A percentile compares a stretch with the other conserved stretches of the same genome.
These are phyloP conservation scores for Metarhizium brunneum DNA, from an alignment of 2,329 filamentous ascomycete genomes.

Conservation along the genomic window DNA sequence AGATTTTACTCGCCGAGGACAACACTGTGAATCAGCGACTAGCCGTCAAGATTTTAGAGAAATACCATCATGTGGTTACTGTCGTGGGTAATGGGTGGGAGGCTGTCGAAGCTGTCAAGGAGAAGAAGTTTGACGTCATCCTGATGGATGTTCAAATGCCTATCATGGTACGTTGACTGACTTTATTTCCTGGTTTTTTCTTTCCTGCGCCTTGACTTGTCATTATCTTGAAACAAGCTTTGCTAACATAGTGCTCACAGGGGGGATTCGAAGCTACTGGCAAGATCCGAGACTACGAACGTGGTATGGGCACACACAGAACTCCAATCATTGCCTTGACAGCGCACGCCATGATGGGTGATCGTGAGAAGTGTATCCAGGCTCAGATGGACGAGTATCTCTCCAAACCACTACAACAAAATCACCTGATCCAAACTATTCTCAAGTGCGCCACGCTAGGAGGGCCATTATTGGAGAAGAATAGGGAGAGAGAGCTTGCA, in stretches of 20 bases:
- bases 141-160: conserved; percentile 99
- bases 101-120: conserved; percentile 84
- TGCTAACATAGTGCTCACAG: conserved; percentile 35
- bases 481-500: conserved; percentile 50
- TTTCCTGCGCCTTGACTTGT: neutral
- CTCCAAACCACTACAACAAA: conserved; percentile 92
- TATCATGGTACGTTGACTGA: conserved; percentile 64
- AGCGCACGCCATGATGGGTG: conserved; percentile 96
- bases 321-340: conserved; percentile 96
- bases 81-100: conserved; percentile 94
- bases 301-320: conserved; percentile 65
- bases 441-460: conserved; percentile 92
- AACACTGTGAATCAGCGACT: conserved; percentile 95
- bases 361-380: conserved; percentile 95
- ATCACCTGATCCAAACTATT: conserved; percentile 95
- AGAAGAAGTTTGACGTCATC: conserved; percentile 89
- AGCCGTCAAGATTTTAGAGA: conserved; percentile 93
- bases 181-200: neutral
- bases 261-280: conserved; percentile 95
- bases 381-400: conserved; percentile 99
- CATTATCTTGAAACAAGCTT: neutral
- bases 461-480: conserved; percentile 71
- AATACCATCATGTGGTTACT: conserved; percentile 86
- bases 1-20: conserved; percentile 91
- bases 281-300: conserved; percentile 93